These are phyloP conservation scores for Arthrobotrys sphaeroides DNA, from an alignment of 2,329 filamentous ascomycete genomes.

Conservation along the genomic window DNA sequence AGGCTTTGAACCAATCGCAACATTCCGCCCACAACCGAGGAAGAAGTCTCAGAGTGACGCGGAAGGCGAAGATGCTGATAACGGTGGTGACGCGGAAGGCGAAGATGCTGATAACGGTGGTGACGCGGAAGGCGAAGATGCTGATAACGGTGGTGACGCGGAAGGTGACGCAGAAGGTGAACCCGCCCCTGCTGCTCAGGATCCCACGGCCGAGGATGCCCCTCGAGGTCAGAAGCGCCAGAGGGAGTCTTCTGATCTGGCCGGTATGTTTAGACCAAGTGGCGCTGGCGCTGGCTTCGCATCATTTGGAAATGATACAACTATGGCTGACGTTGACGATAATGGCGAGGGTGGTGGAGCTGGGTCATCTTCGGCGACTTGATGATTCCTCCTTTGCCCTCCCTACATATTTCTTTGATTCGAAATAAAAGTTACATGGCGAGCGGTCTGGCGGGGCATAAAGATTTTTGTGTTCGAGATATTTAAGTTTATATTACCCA, in stretches of 20 bases:
- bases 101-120: not conserved
- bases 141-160: not conserved
- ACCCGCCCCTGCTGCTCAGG: conserved; percentile 18
- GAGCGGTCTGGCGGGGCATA: not conserved
- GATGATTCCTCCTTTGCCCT: not conserved
- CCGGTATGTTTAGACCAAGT: conserved; percentile 3
- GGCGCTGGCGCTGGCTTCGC: not conserved
- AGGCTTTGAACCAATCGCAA: conserved; percentile 38
- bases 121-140: conserved; percentile 9
- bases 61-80: conserved; percentile 1
- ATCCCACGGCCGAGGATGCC: not conserved
- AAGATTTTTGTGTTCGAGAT: not conserved
- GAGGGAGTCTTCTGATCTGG: conserved; percentile 26
- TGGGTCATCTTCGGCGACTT: conserved; percentile 1
- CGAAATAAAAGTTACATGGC: not conserved
- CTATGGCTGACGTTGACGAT: conserved; percentile 40
- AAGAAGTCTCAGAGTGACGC: not conserved
- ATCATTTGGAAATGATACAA: conserved; percentile 21
- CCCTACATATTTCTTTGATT: not conserved
- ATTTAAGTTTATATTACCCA: not conserved
- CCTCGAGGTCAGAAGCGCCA: conserved; percentile 35
- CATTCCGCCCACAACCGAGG: conserved; percentile 20
- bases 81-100: not conserved
- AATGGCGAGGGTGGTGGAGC: not conserved
- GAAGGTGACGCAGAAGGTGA: conserved; percentile 23